Evolutionary conservation across 2,329 filamentous ascomycete genomes (phyloP).

Genomic region (Phoma sp.): DNA sequence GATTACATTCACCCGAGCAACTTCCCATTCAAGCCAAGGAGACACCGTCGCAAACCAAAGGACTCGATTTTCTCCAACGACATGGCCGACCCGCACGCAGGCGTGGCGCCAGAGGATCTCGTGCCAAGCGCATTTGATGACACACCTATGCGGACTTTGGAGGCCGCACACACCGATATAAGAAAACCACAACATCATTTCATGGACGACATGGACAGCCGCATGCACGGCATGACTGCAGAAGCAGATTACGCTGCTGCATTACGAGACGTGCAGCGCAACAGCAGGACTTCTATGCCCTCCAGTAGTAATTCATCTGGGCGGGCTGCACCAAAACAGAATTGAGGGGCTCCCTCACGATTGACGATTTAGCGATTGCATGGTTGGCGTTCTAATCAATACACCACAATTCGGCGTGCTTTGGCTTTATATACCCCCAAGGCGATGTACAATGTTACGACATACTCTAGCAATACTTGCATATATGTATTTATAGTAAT

Average conservation of each 20-base stretch:
- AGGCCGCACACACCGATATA: constrained; percentile 20
- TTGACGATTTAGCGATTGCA: constrained; percentile 20
- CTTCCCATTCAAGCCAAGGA: constrained; percentile 33
- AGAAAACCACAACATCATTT: constrained; percentile 29
- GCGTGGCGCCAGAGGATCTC: constrained; percentile 36
- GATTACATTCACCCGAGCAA: constrained; percentile 39
- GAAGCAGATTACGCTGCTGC: constrained; percentile 40
- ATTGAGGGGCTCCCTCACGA: constrained; percentile 8
- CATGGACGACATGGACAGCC: constrained; percentile 23
- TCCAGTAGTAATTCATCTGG: constrained; percentile 16
- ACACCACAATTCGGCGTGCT: constrained; percentile 2
- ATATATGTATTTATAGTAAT: constrained; percentile 9
- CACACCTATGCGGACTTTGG: constrained; percentile 20
- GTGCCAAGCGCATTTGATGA: constrained; percentile 37
- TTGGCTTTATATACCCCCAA: constrained; percentile 16
- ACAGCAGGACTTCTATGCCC: constrained; percentile 9
- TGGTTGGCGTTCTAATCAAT: constrained; percentile 11
- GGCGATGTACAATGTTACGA: neutral
- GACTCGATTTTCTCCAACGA: constrained; percentile 35
- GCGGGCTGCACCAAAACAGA: constrained; percentile 8
- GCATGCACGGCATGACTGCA: constrained; percentile 20
- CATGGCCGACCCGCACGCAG: constrained; percentile 17
- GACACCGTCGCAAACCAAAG: constrained; percentile 29
- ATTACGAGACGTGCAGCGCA: constrained; percentile 32
- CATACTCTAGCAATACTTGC: neutral